Conservation (phyloP, 306 rosid genomes). For the Vicia sativa region DNA sequence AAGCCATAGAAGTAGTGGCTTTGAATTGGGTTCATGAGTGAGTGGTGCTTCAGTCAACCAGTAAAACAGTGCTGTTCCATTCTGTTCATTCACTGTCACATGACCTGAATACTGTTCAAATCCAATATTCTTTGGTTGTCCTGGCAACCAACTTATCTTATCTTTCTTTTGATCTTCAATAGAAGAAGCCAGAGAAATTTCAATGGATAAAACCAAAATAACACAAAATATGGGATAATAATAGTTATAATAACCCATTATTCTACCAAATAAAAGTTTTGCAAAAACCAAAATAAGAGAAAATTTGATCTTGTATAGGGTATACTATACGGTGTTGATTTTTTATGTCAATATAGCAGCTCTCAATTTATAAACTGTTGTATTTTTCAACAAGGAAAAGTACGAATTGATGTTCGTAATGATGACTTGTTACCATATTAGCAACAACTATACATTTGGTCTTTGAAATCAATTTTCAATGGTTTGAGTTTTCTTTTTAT, state of each 20-base stretch:
- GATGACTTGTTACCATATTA: conserved; percentile 22
- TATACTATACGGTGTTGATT: too few relatives aligned
- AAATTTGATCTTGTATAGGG: neutral
- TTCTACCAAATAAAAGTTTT: neutral
- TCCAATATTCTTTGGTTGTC: conserved; percentile 78
- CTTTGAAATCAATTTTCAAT: conserved; percentile 32
- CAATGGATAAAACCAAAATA: conserved; percentile 49
- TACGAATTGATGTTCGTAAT: conserved; percentile 39
- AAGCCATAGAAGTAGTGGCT: conserved; percentile 93
- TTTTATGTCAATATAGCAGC: too few relatives aligned
- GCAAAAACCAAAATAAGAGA: neutral
- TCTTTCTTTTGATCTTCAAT: conserved; percentile 70
- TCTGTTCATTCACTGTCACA: conserved; percentile 71
- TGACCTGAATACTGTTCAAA: conserved; percentile 91
- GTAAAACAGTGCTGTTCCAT: conserved; percentile 89
- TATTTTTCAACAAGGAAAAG: conserved; percentile 31
- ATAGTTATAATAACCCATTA: conserved; percentile 51
- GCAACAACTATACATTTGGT: conserved; percentile 37
- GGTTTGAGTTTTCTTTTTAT: conserved; percentile 33
- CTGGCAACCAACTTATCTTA: conserved; percentile 68
- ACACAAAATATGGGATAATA: conserved; percentile 35
- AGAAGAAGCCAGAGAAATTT: conserved; percentile 50
- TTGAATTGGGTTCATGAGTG: conserved; percentile 56
- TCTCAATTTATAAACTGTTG: conserved; percentile 13
- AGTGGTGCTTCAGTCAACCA: conserved; percentile 83